A percentile compares a stretch with the other conserved stretches of the same genome.
Conservation (phyloP, 1,284 basidiomycete genomes). For the Ustilago loliicola region DNA sequence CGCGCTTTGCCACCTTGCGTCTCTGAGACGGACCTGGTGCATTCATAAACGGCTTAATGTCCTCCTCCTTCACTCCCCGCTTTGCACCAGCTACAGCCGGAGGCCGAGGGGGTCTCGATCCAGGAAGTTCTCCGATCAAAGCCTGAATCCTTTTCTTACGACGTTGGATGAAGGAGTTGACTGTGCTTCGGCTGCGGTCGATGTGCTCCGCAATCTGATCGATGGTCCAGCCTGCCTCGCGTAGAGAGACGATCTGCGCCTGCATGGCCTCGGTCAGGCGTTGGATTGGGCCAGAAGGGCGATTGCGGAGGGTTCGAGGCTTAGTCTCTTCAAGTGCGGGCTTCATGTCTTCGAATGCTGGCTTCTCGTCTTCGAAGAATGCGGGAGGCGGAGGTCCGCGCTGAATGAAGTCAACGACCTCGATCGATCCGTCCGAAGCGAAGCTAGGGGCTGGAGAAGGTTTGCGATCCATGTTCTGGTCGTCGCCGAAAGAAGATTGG, state of each 20-base stretch:
- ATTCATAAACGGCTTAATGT: background rate
- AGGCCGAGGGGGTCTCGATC: background rate
- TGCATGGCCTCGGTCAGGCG: slow-evolving; percentile 12
- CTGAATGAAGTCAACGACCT: background rate
- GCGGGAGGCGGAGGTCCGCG: background rate
- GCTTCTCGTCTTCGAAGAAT: background rate
- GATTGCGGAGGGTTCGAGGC: background rate
- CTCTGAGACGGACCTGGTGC: background rate
- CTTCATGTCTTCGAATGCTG: background rate
- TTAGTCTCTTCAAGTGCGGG: background rate
- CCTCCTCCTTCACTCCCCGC: background rate
- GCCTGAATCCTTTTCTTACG: background rate
- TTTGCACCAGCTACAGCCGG: background rate
- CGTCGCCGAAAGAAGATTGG: background rate
- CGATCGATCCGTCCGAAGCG: background rate
- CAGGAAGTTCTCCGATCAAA: slow-evolving; percentile 6
- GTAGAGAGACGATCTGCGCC: slow-evolving; percentile 19
- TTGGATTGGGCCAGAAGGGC: background rate
- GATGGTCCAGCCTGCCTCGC: slow-evolving; percentile 9
- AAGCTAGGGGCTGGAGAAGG: background rate
- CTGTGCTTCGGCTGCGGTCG: background rate
- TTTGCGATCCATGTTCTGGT: background rate
- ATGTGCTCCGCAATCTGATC: slow-evolving; percentile 14
- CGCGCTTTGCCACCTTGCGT: background rate
- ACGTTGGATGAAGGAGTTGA: slow-evolving; percentile 11